Evolutionary conservation across 352 stramenopile species (phyloP), one percentile per base, ranked within the genome.

Genomic region (Aphanomyces stellatus): DNA sequence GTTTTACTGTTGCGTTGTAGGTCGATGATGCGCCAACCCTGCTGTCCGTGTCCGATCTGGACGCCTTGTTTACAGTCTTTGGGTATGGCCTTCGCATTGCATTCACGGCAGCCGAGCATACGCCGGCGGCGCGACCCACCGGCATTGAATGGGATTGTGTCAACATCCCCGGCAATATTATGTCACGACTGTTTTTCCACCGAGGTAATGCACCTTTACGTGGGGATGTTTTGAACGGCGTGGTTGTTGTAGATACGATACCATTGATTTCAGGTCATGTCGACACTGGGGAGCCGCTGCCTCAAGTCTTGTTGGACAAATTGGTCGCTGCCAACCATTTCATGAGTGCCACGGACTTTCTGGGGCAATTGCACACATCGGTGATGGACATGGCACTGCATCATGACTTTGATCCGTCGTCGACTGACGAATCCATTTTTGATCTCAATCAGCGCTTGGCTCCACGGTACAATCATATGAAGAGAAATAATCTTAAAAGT

Each of bases 101-200:
- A 96, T 84, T 99, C 6, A 99, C 97, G 13, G 89, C 79, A 25
- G 93, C 97, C 51, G 85, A 96, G 51, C 88, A 99, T 69, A 93
- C 90, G 63, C 95, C 97, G 51, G 93, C 98, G 35, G 92, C 96
- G 4, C 95, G 95, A 19, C 98, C 98, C 75, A 98, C 98, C 72
- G 93, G 91, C 51, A 87, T 99, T 17, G 96, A 99, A 76, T 99
- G 96, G 96, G 97, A 99, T 80, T 96, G 96, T 15, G 96, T 99
- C 3, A 96, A 99, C 72, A 76, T 98, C 13, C 96, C 96, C 24
- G 97, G 87, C 13, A 96, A 99, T 77, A 99, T 99, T 81, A 99
- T 99, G 96, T 96, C 99, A 66, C 99, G 99, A 74, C 99, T 97
- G 79, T 98, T 93, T 75, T 99, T 99, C 75, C 90, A 99, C 72